A percentile compares a stretch with the other conserved stretches of the same genome.
Evolutionary conservation across 2,329 filamentous ascomycete genomes (phyloP).

Genomic region (Akanthomyces muscarius): DNA sequence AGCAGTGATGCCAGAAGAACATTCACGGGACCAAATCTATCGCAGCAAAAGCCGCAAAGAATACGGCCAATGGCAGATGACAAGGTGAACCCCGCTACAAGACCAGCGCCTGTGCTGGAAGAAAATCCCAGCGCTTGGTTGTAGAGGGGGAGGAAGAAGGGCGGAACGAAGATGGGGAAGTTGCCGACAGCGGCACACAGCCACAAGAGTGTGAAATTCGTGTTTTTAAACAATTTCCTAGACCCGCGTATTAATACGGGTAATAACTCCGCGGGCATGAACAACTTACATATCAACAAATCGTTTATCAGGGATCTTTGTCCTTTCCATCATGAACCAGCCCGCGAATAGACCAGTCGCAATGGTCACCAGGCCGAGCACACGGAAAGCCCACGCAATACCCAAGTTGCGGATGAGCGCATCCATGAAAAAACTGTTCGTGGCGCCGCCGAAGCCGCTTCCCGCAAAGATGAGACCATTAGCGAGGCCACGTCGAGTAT

Average conservation of each 20-base stretch:
- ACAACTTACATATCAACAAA: slow-evolving; percentile 47
- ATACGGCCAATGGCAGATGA: slow-evolving; percentile 56
- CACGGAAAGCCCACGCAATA: slow-evolving; percentile 53
- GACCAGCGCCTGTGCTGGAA: slow-evolving; percentile 48
- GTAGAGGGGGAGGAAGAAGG: slow-evolving; percentile 59
- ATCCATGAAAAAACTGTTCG: slow-evolving; percentile 24
- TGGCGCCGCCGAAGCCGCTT: slow-evolving; percentile 37
- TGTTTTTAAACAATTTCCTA: slow-evolving; percentile 49
- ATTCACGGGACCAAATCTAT: slow-evolving; percentile 54
- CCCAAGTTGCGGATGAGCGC: slow-evolving; percentile 52
- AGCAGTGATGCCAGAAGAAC: slow-evolving; percentile 48
- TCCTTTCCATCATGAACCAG: slow-evolving; percentile 47
- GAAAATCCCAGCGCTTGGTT: slow-evolving; percentile 50
- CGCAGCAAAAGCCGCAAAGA: slow-evolving; percentile 49
- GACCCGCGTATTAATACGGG: neutral
- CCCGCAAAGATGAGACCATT: slow-evolving; percentile 54
- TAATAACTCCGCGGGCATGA: neutral
- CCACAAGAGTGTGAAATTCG: slow-evolving; percentile 50
- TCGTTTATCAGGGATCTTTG: slow-evolving; percentile 28
- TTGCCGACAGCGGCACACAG: slow-evolving; percentile 51
- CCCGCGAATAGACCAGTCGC: slow-evolving; percentile 48
- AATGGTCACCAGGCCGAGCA: slow-evolving; percentile 44
- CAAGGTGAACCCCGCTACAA: slow-evolving; percentile 60
- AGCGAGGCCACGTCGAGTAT: slow-evolving; percentile 49
- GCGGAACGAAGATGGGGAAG: slow-evolving; percentile 57